Evolutionary conservation across 2,329 filamentous ascomycete species (phyloP).

Genomic region (Corinectria fuckeliana): DNA sequence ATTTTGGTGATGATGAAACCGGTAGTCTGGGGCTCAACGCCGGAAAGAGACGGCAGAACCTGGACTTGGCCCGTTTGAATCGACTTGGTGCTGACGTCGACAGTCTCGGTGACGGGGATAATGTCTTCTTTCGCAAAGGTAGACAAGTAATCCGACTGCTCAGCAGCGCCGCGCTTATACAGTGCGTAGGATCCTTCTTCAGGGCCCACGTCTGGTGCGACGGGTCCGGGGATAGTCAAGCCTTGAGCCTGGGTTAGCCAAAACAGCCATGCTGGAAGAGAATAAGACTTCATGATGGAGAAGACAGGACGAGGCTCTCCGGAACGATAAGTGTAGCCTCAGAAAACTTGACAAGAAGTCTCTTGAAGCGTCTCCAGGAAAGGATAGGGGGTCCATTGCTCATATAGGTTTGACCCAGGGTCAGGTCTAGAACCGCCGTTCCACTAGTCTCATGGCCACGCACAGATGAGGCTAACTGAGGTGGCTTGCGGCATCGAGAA

Average conservation of each 20-base stretch:
- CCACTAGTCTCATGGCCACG: conserved; percentile 32
- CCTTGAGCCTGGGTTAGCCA: conserved; percentile 37
- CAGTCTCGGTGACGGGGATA: conserved; percentile 37
- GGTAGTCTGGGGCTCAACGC: conserved; percentile 41
- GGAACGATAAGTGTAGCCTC: conserved; percentile 18
- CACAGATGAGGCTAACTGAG: conserved; percentile 31
- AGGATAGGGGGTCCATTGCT: conserved; percentile 25
- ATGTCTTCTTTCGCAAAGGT: conserved; percentile 37
- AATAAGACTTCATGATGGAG: conserved; percentile 32
- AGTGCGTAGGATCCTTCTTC: conserved; percentile 21
- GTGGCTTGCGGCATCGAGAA: conserved; percentile 19
- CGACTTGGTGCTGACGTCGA: conserved; percentile 34
- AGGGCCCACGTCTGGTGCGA: conserved; percentile 12
- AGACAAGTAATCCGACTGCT: conserved; percentile 31
- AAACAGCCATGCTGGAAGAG: conserved; percentile 36
- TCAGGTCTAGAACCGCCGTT: conserved; percentile 10
- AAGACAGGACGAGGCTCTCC: conserved; percentile 10
- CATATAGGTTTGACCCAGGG: conserved; percentile 25
- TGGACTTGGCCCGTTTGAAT: conserved; percentile 37
- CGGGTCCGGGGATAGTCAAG: conserved; percentile 23
- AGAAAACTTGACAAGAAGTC: conserved; percentile 18
- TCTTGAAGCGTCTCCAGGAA: conserved; percentile 5
- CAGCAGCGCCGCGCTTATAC: conserved; percentile 30
- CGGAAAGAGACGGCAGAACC: conserved; percentile 40
- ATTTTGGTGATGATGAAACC: conserved; percentile 39